Evolutionary conservation across 208 protist species (phyloP).

Genomic region (Crithidia fasciculata): DNA sequence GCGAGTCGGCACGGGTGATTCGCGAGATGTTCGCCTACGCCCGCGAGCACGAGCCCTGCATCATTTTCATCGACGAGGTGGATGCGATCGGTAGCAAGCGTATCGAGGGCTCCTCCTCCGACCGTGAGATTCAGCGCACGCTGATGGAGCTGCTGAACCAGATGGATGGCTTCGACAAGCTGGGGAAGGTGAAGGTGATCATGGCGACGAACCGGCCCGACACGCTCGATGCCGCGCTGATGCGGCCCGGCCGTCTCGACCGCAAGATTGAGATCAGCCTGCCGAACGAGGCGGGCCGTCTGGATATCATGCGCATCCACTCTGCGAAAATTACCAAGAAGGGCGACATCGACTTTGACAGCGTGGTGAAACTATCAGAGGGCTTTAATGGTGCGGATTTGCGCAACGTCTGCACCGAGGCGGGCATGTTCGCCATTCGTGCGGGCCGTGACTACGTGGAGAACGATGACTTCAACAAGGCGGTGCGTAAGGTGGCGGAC

Average conservation of each 20-base stretch:
- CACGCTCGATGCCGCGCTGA: constrained; percentile 97
- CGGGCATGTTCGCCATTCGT: constrained; percentile 99
- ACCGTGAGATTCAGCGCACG: constrained; percentile 99
- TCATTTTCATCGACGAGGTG: constrained; percentile 99
- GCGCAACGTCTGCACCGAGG: constrained; percentile 98
- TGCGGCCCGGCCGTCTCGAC: constrained; percentile 97
- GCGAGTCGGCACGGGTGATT: constrained; percentile 98
- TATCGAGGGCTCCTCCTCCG: constrained; percentile 98
- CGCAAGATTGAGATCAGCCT: constrained; percentile 99
- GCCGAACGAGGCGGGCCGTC: constrained; percentile 97
- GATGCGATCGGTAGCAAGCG: constrained; percentile 99
- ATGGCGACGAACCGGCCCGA: constrained; percentile 99
- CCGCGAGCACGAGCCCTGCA: constrained; percentile 98
- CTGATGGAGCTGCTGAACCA: constrained; percentile 99
- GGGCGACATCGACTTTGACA: constrained; percentile 99
- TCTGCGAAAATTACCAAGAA: constrained; percentile 95
- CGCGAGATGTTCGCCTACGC: constrained; percentile 99
- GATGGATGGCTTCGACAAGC: constrained; percentile 98
- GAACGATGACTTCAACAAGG: constrained; percentile 99
- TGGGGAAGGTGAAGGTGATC: constrained; percentile 99
- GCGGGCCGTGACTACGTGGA: constrained; percentile 97
- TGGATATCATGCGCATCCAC: constrained; percentile 99
- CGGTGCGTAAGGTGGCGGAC: constrained; percentile 97
- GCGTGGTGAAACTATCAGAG: constrained; percentile 98
- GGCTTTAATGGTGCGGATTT: constrained; percentile 99